Conservation (phyloP, 148 eudicot genomes). For the Simmondsia chinensis region DNA sequence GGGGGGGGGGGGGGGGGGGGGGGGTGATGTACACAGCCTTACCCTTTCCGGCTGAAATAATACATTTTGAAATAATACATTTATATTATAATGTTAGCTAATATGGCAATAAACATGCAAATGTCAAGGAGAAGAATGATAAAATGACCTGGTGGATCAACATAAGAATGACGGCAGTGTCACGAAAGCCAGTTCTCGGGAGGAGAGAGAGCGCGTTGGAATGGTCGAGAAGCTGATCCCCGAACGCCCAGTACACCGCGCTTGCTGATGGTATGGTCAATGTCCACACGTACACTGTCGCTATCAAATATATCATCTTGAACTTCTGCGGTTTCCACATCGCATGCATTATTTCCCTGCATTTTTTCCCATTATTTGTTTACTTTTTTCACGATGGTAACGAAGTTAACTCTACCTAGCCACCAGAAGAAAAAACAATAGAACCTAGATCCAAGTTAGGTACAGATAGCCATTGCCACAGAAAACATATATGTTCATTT, state of each 20-base stretch:
- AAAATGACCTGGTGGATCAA: constrained; percentile 57
- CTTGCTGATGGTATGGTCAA: constrained; percentile 77
- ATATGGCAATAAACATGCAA: no score
- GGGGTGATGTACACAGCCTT: neutral
- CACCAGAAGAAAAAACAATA: neutral
- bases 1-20: no score
- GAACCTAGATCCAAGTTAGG: no score
- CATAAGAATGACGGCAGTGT: constrained; percentile 70
- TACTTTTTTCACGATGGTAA: no score
- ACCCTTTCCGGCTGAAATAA: neutral
- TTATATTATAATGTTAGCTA: no score
- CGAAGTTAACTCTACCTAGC: neutral
- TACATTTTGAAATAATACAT: neutral
- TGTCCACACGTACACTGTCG: constrained; percentile 69
- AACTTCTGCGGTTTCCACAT: constrained; percentile 90
- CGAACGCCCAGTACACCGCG: constrained; percentile 86
- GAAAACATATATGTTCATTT: no score
- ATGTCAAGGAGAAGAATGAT: neutral
- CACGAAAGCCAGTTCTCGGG: constrained; percentile 52
- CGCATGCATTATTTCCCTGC: constrained; percentile 82
- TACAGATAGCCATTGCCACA: no score
- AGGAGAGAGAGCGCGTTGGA: constrained; percentile 66
- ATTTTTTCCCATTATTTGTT: neutral
- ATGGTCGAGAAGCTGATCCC: constrained; percentile 57
- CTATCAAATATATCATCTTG: constrained; percentile 59